phyloP scores from a whole-genome alignment of 2,329 filamentous ascomycete species.

The Fusarium annulatum region DNA sequence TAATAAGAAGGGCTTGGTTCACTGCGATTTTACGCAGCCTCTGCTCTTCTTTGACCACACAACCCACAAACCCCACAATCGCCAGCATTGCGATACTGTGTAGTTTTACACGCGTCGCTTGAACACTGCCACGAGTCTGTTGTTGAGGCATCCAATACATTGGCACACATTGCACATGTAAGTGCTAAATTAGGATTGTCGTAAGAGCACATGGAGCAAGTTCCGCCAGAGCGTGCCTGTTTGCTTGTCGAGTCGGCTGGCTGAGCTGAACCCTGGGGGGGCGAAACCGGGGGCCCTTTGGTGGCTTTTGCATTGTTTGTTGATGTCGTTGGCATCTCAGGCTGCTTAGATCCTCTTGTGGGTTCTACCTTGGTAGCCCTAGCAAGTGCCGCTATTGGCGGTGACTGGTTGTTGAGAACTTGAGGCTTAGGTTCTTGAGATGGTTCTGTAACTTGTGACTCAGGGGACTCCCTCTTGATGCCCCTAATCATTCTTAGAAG shows the following conservation, averaged over 20 bases:
- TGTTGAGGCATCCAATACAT: slow-evolving; percentile 71
- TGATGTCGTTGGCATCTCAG: neutral
- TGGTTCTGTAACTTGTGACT: neutral
- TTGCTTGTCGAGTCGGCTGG: neutral
- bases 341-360: neutral
- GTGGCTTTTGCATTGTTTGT: neutral
- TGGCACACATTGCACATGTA: slow-evolving; percentile 75
- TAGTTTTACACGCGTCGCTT: slow-evolving; percentile 64
- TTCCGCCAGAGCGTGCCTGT: neutral
- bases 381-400: neutral
- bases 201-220: slow-evolving; percentile 75
- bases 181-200: slow-evolving; percentile 64
- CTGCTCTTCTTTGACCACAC: slow-evolving; percentile 64
- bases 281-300: neutral
- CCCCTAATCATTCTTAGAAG: slow-evolving; percentile 59
- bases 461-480: slow-evolving; percentile 40
- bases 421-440: neutral
- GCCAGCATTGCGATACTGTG: slow-evolving; percentile 73
- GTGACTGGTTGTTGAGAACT: neutral
- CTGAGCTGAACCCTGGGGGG: neutral
- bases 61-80: slow-evolving; percentile 78
- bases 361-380: slow-evolving; percentile 28
- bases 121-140: slow-evolving; percentile 72
- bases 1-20: neutral
- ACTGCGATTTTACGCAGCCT: neutral